Conservation (phyloP, 2,329 filamentous ascomycete species). For the Thelonectria blattea region DNA sequence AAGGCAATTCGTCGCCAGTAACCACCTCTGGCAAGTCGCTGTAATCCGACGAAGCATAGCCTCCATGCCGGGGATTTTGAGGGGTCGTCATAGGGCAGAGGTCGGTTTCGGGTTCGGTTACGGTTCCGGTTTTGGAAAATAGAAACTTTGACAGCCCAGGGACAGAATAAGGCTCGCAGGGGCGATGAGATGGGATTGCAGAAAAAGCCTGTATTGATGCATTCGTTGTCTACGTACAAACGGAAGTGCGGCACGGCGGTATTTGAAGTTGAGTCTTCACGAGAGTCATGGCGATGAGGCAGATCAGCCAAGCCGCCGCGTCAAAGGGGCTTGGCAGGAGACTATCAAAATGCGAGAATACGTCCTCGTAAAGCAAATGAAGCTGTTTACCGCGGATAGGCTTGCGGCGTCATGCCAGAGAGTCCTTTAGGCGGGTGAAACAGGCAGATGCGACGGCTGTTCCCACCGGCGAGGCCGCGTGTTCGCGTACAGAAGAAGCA, state of each 20-base stretch:
- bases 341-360: background rate
- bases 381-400: background rate
- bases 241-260: background rate
- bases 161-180: background rate
- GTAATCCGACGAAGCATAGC: constrained; percentile 13
- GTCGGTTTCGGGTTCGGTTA: constrained; percentile 1
- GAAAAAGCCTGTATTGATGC: background rate
- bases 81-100: constrained; percentile 8
- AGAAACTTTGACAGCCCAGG: background rate
- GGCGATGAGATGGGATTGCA: background rate
- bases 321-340: background rate
- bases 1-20: constrained; percentile 16
- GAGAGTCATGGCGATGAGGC: background rate
- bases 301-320: background rate
- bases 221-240: background rate
- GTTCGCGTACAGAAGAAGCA: background rate
- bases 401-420: background rate
- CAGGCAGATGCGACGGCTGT: background rate
- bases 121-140: background rate
- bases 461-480: background rate
- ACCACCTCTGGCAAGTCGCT: constrained; percentile 23
- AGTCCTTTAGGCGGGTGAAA: background rate
- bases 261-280: constrained; percentile 2
- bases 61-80: background rate
- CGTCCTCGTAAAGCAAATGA: background rate